These are phyloP conservation scores for Botryotinia convoluta DNA, from an alignment of 2,329 filamentous ascomycete genomes.

Conservation along the genomic window DNA sequence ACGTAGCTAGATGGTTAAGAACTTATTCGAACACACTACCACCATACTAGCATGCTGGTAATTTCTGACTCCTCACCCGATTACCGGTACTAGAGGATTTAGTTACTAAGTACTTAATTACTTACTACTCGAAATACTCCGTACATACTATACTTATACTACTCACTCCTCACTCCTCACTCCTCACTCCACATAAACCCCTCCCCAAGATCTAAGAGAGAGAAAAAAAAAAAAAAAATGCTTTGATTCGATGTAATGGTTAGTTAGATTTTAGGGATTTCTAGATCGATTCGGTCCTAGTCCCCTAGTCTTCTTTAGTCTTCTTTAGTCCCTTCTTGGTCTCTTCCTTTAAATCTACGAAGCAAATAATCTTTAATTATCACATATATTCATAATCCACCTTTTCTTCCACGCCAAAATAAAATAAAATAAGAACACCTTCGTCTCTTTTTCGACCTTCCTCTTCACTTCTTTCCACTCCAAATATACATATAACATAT, in stretches of 20 bases:
- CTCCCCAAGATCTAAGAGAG: not conserved
- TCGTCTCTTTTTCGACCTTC: not conserved
- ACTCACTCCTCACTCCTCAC: not conserved
- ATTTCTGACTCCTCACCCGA: not conserved
- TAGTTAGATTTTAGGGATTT: not conserved
- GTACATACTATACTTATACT: too few relatives aligned
- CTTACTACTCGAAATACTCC: not conserved
- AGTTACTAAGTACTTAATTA: not conserved
- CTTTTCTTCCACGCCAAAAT: not conserved
- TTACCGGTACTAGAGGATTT: not conserved
- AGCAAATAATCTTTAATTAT: not conserved
- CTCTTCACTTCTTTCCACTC: not conserved
- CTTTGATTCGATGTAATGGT: not conserved
- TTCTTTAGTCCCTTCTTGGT: not conserved
- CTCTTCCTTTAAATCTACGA: not conserved
- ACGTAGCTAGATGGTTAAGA: not conserved
- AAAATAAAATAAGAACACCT: not conserved
- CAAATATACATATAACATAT: slow-evolving; percentile 17
- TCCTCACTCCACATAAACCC: not conserved
- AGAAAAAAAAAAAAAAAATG: not conserved
- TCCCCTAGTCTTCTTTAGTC: not conserved
- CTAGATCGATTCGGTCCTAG: not conserved
- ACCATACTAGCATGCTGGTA: not conserved
- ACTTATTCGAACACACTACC: not conserved
- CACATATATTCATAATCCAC: not conserved